Conservation (phyloP, 306 rosid species). For the Senna siamea region DNA sequence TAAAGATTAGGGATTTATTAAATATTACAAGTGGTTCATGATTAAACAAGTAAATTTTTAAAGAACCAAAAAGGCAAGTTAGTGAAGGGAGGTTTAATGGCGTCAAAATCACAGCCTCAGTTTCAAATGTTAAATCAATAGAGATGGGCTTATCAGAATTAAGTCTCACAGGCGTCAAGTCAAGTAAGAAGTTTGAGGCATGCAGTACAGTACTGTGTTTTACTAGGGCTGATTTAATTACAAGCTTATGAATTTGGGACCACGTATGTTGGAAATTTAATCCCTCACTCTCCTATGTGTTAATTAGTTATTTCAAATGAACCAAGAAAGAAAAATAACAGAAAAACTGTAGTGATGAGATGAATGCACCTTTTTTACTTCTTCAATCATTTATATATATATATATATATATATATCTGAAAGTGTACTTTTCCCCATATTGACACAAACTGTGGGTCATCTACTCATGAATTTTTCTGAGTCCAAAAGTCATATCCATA, state of each 20-base stretch:
- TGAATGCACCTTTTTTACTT: conserved; percentile 13
- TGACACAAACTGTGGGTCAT: conserved; percentile 30
- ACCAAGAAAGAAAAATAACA: conserved; percentile 27
- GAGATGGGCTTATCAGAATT: conserved; percentile 13
- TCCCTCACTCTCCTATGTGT: conserved; percentile 53
- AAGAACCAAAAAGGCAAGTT: not conserved
- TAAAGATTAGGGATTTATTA: no score
- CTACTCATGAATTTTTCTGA: not conserved
- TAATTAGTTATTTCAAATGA: conserved; percentile 6
- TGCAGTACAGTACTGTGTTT: conserved; percentile 36
- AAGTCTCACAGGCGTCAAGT: conserved; percentile 39
- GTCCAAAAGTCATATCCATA: conserved; percentile 24
- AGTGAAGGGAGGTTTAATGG: conserved; percentile 13
- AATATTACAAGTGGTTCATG: no score
- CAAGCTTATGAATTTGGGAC: conserved; percentile 35
- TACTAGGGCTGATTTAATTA: conserved; percentile 34
- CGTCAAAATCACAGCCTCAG: not conserved
- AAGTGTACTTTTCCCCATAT: conserved; percentile 33
- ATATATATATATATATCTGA: not conserved
- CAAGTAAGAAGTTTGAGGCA: conserved; percentile 4
- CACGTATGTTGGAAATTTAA: conserved; percentile 38
- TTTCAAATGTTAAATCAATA: conserved; percentile 29
- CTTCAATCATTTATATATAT: no score
- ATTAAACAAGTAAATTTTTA: no score
- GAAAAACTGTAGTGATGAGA: conserved; percentile 29